phyloP scores from a whole-genome alignment of 192 early-diverging fungal species.

The Linnemannia zychae region DNA sequence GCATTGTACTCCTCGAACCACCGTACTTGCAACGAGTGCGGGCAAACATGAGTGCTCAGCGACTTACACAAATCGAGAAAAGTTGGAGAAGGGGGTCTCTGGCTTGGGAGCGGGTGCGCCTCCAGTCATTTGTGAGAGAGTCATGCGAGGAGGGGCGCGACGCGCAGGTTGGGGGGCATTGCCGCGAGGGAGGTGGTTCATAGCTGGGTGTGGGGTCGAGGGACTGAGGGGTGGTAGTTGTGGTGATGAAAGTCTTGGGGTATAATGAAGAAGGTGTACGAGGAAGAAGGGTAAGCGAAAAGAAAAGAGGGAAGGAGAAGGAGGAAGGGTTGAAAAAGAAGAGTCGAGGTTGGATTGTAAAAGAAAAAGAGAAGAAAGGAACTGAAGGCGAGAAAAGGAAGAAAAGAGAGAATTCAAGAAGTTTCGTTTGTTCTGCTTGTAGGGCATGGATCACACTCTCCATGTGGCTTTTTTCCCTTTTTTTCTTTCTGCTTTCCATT shows the following conservation, averaged over 20 bases:
- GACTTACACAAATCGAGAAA: constrained; percentile 76
- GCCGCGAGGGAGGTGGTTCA: constrained; percentile 34
- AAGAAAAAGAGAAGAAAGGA: not conserved
- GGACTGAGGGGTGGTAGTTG: not conserved
- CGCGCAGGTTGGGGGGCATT: constrained; percentile 34
- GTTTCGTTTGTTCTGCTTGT: not conserved
- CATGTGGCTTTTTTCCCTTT: not conserved
- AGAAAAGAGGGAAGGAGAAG: not conserved
- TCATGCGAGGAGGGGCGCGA: constrained; percentile 41
- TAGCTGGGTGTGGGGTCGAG: not conserved
- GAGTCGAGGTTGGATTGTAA: not conserved
- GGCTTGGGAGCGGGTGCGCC: constrained; percentile 31
- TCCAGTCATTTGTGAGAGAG: constrained; percentile 36
- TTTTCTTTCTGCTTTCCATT: not conserved
- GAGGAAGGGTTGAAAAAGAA: not conserved
- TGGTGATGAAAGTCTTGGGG: too few species aligned
- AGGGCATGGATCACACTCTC: not conserved
- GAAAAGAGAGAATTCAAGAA: not conserved
- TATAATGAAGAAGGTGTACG: not conserved
- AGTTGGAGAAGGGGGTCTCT: constrained; percentile 74
- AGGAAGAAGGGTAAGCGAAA: not conserved
- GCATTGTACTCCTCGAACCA: not conserved
- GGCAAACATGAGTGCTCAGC: not conserved
- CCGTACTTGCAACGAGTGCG: constrained; percentile 1
- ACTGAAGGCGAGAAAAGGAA: not conserved